Percentiles rank a stretch among this genome's conserved stretches.
Evolutionary conservation across 257 asterid species (phyloP).

Genomic region (Plectranthus barbatus): DNA sequence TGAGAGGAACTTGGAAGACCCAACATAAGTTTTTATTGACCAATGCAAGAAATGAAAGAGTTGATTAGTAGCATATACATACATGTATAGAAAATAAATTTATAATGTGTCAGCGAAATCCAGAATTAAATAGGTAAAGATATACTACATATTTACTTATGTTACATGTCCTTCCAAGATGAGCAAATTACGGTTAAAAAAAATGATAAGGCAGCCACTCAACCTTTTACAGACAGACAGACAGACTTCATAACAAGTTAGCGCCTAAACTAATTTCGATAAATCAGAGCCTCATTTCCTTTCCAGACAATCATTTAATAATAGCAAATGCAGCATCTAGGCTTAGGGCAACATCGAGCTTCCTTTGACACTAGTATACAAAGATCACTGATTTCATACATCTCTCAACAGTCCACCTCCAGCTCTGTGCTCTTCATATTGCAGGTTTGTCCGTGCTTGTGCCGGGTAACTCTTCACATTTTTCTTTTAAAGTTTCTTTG

Average conservation of each 20-base stretch:
- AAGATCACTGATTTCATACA: constrained; percentile 5
- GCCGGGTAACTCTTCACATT: constrained; percentile 15
- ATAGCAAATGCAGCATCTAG: constrained; percentile 9
- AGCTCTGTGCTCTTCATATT: constrained; percentile 9
- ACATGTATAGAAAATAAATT: no score
- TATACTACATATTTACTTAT: not conserved
- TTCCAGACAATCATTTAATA: no score
- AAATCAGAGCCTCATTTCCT: no score
- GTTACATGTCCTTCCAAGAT: not conserved
- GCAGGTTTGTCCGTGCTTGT: constrained; percentile 15
- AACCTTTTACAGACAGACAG: not conserved
- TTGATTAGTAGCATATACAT: no score
- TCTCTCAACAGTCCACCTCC: constrained; percentile 2
- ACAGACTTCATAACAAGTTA: constrained; percentile 6
- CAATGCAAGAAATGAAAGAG: no score
- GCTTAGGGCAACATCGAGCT: not conserved
- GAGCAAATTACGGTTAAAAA: not conserved
- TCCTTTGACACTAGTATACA: constrained; percentile 21
- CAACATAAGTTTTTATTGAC: no score
- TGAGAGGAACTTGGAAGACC: no score
- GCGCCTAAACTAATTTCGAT: not conserved
- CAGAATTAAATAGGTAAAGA: no score
- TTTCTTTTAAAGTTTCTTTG: constrained; percentile 6
- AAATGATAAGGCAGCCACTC: not conserved
- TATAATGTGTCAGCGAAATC: no score